Conservation (phyloP, 805 yeast species). For the Hyphopichia homilentoma region DNA sequence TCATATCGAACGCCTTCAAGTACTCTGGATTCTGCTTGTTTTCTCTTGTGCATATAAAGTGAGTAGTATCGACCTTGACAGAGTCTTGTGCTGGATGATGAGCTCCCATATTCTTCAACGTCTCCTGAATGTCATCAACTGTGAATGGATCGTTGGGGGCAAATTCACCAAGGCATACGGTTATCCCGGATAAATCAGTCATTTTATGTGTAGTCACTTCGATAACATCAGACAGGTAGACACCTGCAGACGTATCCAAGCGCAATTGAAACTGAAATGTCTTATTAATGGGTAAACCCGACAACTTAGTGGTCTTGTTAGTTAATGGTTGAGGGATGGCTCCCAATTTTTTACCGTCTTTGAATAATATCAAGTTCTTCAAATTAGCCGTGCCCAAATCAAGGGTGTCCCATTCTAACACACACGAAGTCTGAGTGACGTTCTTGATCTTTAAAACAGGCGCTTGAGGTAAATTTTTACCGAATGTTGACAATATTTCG, state of each 20-base stretch:
- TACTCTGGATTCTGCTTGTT: constrained; percentile 67
- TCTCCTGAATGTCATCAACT: constrained; percentile 52
- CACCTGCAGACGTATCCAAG: constrained; percentile 89
- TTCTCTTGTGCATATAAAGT: constrained; percentile 67
- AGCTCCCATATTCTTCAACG: constrained; percentile 75
- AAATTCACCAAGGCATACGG: constrained; percentile 83
- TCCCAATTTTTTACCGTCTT: constrained; percentile 71
- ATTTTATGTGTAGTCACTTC: constrained; percentile 84
- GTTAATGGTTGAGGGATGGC: constrained; percentile 78
- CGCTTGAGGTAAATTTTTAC: constrained; percentile 61
- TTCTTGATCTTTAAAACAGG: constrained; percentile 72
- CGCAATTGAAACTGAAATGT: constrained; percentile 74
- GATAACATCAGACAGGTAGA: constrained; percentile 61
- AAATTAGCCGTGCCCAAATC: constrained; percentile 79
- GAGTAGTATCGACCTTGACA: constrained; percentile 90
- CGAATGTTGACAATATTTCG: constrained; percentile 68
- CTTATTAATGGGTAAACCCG: constrained; percentile 88
- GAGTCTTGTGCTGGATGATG: constrained; percentile 62
- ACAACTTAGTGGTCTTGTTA: constrained; percentile 77
- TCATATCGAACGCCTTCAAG: constrained; percentile 75
- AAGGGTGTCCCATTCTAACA: constrained; percentile 88
- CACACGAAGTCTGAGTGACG: constrained; percentile 92
- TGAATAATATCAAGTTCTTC: constrained; percentile 71
- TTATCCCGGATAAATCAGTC: constrained; percentile 93
- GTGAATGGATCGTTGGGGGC: constrained; percentile 48